phyloP scores from a whole-genome alignment of 768 basidiomycete genomes.

The Rickenella mellea region DNA sequence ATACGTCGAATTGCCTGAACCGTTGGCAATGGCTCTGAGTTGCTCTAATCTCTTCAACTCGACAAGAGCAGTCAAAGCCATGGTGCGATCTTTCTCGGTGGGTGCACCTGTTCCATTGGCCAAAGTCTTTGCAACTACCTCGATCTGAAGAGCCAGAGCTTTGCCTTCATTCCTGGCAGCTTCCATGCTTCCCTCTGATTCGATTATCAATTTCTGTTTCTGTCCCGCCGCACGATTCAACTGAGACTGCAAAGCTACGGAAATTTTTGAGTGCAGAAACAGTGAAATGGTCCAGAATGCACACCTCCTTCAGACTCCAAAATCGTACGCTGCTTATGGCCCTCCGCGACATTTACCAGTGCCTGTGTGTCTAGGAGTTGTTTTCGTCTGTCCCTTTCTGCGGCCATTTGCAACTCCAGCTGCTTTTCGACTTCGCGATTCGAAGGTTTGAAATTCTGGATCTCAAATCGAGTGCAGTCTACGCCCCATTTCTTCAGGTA shows the following conservation, averaged over 20 bases:
- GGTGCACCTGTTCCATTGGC: constrained; percentile 21
- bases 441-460: constrained; percentile 50
- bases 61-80: constrained; percentile 32
- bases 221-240: constrained; percentile 46
- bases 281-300: neutral
- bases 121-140: constrained; percentile 33
- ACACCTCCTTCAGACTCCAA: constrained; percentile 44
- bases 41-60: constrained; percentile 44
- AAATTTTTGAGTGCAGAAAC: neutral
- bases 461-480: constrained; percentile 46
- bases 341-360: constrained; percentile 49
- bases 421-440: constrained; percentile 55
- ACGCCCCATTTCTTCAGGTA: constrained; percentile 41
- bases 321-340: constrained; percentile 46
- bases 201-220: constrained; percentile 40
- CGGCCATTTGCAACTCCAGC: constrained; percentile 53
- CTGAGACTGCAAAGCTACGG: constrained; percentile 30
- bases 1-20: constrained; percentile 44
- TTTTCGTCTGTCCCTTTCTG: constrained; percentile 45
- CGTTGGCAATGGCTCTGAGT: constrained; percentile 40
- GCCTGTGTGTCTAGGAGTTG: constrained; percentile 50
- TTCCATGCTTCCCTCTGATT: constrained; percentile 40
- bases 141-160: constrained; percentile 40
- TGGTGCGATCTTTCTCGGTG: constrained; percentile 23
- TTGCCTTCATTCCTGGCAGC: constrained; percentile 35